A percentile compares a stretch with the other conserved stretches of the same genome.
phyloP scores from a whole-genome alignment of 2,329 filamentous ascomycete genomes.

The Penicillium sclerotiorum region DNA sequence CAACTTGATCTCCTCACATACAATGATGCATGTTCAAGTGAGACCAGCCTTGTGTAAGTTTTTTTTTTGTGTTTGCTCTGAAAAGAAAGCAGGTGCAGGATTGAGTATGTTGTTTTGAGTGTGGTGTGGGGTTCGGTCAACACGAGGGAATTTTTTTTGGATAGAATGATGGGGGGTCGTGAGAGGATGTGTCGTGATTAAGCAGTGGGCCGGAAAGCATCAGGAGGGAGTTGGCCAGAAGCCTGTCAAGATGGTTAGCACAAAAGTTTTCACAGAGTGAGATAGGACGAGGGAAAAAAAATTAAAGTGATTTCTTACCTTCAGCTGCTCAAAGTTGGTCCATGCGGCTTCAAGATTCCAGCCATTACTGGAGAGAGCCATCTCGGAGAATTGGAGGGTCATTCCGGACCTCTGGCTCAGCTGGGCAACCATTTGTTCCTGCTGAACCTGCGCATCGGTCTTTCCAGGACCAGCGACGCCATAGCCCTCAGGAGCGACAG shows the following conservation, averaged over 20 bases:
- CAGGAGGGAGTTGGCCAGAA: constrained; percentile 55
- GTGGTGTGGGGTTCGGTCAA: neutral
- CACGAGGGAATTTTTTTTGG: neutral
- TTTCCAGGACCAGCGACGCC: constrained; percentile 48
- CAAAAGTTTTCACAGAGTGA: too few species aligned
- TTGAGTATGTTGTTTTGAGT: neutral
- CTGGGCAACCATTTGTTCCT: constrained; percentile 70
- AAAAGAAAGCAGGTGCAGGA: constrained; percentile 9
- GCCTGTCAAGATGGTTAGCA: constrained; percentile 29
- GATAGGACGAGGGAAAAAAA: too few species aligned
- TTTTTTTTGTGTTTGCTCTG: constrained; percentile 9
- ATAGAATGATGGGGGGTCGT: neutral
- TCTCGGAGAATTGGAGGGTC: constrained; percentile 73
- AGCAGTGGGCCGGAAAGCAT: constrained; percentile 49
- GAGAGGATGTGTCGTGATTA: constrained; percentile 12
- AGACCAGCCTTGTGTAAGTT: neutral
- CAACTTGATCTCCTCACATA: constrained; percentile 7
- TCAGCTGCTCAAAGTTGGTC: constrained; percentile 73
- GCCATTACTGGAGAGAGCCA: constrained; percentile 76
- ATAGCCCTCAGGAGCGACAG: constrained; percentile 41
- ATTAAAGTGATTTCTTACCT: too few species aligned
- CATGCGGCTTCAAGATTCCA: constrained; percentile 81
- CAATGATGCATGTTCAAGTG: neutral
- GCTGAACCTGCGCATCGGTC: constrained; percentile 57
- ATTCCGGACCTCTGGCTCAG: constrained; percentile 78